Evolutionary conservation across 2,329 filamentous ascomycete species (phyloP), one percentile per base, ranked within the genome.

Genomic region (Lojkania enalia): DNA sequence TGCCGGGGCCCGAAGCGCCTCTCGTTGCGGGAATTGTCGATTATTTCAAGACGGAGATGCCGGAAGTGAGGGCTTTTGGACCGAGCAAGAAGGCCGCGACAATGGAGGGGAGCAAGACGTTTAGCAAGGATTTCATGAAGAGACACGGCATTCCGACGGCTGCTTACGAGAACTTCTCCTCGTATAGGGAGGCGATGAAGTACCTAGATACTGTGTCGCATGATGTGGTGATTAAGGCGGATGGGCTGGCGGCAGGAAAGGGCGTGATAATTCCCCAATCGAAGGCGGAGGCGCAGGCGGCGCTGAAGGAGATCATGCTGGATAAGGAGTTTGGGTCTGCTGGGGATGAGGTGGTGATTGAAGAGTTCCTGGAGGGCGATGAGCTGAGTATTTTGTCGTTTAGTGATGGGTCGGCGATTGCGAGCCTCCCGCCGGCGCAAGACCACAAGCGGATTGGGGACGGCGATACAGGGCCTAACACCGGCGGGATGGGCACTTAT

Each of bases 101-200:
- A 33, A 89, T 99, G 81, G 94, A 99, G 73, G 94, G 94, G 48
- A 95, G 88, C 74, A 99, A 99, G 77, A 88, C 92, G 9, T 97
- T 95, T 71, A 90, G 88, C 51, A 99, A 99, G 70, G 91, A 97
- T 71, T 97, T 97, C 67, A 99, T 97, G 94, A 86, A 87, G 71
- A 84, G 86, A 55, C 84, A 95, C 73, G 80, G 81, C 61, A 95
- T 99, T 59, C 91, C 92, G 27, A 97, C 94, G 1, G 94, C 94
- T 13, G 83, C 82, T 29, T 97, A 96, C 74, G 83, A 86, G 70
- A 96, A 95, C 75, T 96, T 97, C 66, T 83, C 78, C 68, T 79
- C 88, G 60, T 91, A 87, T 70, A 81, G 86, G 43, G 75, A 82
- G 35, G 90, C 90, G 12, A 76, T 78, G 55, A 74, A 82, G 57